Conservation (phyloP, 2,329 filamentous ascomycete genomes). For the Colletotrichum nymphaeae region DNA sequence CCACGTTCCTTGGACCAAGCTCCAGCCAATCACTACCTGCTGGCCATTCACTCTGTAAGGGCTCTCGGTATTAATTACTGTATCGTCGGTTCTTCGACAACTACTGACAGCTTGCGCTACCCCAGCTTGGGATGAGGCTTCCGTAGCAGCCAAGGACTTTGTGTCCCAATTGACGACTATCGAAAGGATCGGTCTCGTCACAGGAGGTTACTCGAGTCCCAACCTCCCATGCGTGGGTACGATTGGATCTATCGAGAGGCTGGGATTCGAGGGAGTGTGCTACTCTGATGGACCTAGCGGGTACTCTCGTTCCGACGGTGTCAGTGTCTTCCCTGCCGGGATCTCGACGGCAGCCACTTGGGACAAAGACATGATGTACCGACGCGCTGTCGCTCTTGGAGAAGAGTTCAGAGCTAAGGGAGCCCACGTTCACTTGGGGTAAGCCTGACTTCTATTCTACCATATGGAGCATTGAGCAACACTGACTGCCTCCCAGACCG, state of each 20-base stretch:
- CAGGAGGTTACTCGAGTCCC: not conserved
- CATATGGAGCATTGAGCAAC: too few relatives aligned
- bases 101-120: not conserved
- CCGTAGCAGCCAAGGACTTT: not conserved
- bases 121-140: not conserved
- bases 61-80: not conserved
- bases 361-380: not conserved
- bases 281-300: not conserved
- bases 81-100: not conserved
- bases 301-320: not conserved
- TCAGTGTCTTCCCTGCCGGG: not conserved
- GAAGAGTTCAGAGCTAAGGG: too few relatives aligned
- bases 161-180: not conserved
- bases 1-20: not conserved
- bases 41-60: not conserved
- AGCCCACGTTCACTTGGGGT: too few relatives aligned
- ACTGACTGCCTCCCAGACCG: too few relatives aligned
- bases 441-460: too few relatives aligned
- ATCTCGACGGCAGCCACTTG: not conserved
- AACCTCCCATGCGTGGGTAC: not conserved
- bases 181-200: not conserved
- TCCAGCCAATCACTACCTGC: not conserved
- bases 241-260: not conserved
- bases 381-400: too few relatives aligned
- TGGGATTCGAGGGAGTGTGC: not conserved